Percentiles rank a stretch among this genome's conserved stretches.
These are phyloP conservation scores for Aegilops sharonensis DNA, from an alignment of 176 grass and related monocot species.

Conservation along the genomic window DNA sequence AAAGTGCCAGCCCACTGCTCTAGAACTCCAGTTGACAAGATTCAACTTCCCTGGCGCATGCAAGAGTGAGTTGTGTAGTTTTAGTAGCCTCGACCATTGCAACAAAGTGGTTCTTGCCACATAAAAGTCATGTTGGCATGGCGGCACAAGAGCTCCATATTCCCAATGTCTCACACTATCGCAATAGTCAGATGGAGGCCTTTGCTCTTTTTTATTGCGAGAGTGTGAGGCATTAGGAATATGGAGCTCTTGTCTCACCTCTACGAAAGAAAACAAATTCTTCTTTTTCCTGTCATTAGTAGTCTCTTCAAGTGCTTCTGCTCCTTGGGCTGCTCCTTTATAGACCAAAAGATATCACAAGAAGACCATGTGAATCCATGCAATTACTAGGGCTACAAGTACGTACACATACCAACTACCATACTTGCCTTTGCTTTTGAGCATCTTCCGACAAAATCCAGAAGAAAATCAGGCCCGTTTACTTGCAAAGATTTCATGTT, in stretches of 20 bases:
- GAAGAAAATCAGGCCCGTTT: no score
- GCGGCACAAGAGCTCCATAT: not conserved
- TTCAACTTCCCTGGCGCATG: no score
- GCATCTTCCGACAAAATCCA: no score
- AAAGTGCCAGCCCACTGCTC: no score
- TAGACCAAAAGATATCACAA: not conserved
- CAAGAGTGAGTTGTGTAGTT: no score
- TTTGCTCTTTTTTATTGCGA: not conserved
- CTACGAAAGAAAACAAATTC: not conserved
- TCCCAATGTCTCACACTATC: not conserved
- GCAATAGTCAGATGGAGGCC: not conserved
- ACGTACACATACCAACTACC: not conserved
- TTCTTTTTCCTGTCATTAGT: no score
- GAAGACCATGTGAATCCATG: not conserved
- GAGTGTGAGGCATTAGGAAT: no score
- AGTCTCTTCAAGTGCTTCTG: not conserved
- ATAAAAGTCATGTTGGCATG: no score
- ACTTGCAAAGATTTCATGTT: not conserved
- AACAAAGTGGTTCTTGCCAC: no score
- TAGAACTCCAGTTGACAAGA: no score
- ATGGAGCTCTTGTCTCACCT: not conserved
- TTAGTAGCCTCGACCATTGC: no score
- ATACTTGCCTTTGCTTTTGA: no score
- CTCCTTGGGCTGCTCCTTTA: not conserved
- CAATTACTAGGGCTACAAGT: not conserved